phyloP scores from a whole-genome alignment of 495 filamentous ascomycete genomes.

The Xanthoparmelia taractica region DNA sequence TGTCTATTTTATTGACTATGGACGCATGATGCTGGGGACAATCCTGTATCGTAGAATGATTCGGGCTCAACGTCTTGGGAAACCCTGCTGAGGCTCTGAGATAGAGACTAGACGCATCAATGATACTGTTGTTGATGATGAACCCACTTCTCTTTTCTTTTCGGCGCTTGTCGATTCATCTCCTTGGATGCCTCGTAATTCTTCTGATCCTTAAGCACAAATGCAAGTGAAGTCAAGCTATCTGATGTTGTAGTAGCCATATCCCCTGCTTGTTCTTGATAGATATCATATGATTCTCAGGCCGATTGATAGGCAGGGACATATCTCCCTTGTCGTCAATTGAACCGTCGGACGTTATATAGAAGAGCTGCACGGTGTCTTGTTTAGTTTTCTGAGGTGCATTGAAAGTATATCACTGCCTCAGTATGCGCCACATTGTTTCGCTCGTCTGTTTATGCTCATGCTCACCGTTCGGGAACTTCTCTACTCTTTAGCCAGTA shows the following conservation, averaged over 20 bases:
- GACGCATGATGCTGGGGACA: not conserved
- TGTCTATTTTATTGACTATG: too few relatives aligned
- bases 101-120: slow-evolving; percentile 7
- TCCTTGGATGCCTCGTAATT: slow-evolving; percentile 18
- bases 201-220: slow-evolving; percentile 7
- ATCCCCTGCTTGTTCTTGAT: slow-evolving; percentile 6
- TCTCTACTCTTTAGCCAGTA: not conserved
- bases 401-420: not conserved
- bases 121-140: slow-evolving; percentile 2
- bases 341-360: slow-evolving; percentile 1
- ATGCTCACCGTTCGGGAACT: not conserved
- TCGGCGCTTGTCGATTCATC: not conserved
- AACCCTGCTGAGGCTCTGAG: slow-evolving; percentile 2
- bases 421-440: not conserved
- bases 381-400: not conserved
- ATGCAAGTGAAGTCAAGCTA: slow-evolving; percentile 22
- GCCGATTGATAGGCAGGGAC: not conserved
- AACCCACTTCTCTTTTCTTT: too few relatives aligned
- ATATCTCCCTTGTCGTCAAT: slow-evolving; percentile 12
- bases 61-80: not conserved
- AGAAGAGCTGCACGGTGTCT: slow-evolving; percentile 9
- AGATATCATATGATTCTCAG: slow-evolving; percentile 9
- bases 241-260: not conserved
- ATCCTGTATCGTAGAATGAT: not conserved
- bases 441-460: not conserved